Base-by-base conservation (phyloP, 1,139 yeast genomes). In the Sugiyamaella castrensis region DNA sequence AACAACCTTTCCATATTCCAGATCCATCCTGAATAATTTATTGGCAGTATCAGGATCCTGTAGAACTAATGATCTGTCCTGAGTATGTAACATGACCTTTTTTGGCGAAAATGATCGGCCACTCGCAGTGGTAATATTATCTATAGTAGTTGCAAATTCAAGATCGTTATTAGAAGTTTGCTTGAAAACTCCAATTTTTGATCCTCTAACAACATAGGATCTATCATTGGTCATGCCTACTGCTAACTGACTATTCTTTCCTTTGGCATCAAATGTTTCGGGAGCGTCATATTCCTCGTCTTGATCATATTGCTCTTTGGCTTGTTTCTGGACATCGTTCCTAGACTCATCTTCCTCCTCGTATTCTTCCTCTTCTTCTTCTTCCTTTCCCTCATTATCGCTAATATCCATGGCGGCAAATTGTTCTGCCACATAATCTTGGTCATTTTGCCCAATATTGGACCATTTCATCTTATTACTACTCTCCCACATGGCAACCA, bases 111-210 rank as follows among this genome's bases (percentile, higher is more conserved):
- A 71, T 8, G 65, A 60, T 36, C 73, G 71, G n/a, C 88, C 87
- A 10, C 73, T 65, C 12, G 79, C 66, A 44, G 75, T 74, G n/a
- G 76, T 65, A 31, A 88, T 66, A 55, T 81, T 75, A 40, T 77
- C 77, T 53, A 88, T 85, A 0, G 95, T 78, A 1, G 95, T 81
- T 32, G 77, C 71, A 59, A 77, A 88, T 51, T 80, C 77, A 40
- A 88, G 68, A 16, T 70, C 74, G 46, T 76, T 76, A 27, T 71
- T 73, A 10, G 72, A 77, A 29, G 75, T 75, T 27, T 82, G 78
- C 59, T 76, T 81, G 69, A 87, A 87, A 5, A 89, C 91, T 19
- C 96, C 96, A 48, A 89, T 72, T 58, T 79, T 81, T 64, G 87
- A 72, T 8, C 91, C 95, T 56, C 95, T 78, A 0, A 85, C 82